Percentiles rank a stretch among this genome's conserved stretches.
Conservation (phyloP, 768 basidiomycete species). For the Tylopilus cervinicoccineus region DNA sequence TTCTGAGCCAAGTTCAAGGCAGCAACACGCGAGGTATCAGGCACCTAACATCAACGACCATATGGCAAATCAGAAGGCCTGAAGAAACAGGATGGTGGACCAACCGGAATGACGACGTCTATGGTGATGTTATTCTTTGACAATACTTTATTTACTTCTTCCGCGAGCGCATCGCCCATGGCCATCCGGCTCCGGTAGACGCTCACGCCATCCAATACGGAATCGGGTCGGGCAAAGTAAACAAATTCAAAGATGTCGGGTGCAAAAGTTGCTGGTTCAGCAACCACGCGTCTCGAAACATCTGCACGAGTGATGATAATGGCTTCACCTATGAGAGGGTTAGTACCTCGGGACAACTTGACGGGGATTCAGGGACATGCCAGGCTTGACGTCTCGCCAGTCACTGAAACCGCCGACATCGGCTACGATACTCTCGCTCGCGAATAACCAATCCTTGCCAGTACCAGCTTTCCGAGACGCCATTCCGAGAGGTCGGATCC, state of each 20-base stretch:
- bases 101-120: slow-evolving; percentile 94
- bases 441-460: slow-evolving; percentile 83
- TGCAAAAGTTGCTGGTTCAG: slow-evolving; percentile 70
- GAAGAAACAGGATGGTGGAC: slow-evolving; percentile 5
- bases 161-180: slow-evolving; percentile 95
- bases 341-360: not conserved
- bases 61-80: not conserved
- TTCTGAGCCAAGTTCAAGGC: slow-evolving; percentile 94
- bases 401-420: slow-evolving; percentile 88
- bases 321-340: slow-evolving; percentile 68
- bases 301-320: slow-evolving; percentile 86
- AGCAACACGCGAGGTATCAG: slow-evolving; percentile 95
- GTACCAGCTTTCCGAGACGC: slow-evolving; percentile 56
- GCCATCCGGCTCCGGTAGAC: slow-evolving; percentile 99
- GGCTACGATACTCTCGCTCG: slow-evolving; percentile 95
- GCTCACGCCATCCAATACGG: slow-evolving; percentile 93
- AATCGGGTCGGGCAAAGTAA: slow-evolving; percentile 97
- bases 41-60: slow-evolving; percentile 50
- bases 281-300: slow-evolving; percentile 73
- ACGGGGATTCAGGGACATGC: slow-evolving; percentile 36
- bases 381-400: slow-evolving; percentile 93
- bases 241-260: slow-evolving; percentile 99
- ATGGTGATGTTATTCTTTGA: slow-evolving; percentile 62
- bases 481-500: slow-evolving; percentile 91
- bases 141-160: slow-evolving; percentile 76